phyloP scores from a whole-genome alignment of 495 filamentous ascomycete species.

The Daldinia grandis region DNA sequence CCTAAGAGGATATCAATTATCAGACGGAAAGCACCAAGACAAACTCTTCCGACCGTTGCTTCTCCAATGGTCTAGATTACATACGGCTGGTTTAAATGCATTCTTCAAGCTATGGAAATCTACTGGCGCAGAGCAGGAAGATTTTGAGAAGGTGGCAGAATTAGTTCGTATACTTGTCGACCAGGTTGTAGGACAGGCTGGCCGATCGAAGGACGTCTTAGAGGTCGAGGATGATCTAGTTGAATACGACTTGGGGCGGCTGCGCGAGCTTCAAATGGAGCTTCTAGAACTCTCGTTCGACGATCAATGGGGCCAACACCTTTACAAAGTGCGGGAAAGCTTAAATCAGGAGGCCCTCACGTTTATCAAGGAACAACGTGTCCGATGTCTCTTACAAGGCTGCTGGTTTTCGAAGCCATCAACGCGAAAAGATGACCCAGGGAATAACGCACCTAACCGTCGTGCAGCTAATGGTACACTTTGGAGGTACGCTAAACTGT shows the following conservation, averaged over 20 bases:
- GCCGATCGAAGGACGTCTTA: constrained; percentile 82
- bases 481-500: constrained; percentile 87
- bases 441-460: constrained; percentile 47
- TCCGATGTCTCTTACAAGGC: constrained; percentile 88
- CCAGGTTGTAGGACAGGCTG: constrained; percentile 85
- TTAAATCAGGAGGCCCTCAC: constrained; percentile 90
- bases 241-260: constrained; percentile 77
- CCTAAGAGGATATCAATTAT: constrained; percentile 73
- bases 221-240: constrained; percentile 89
- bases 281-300: constrained; percentile 90
- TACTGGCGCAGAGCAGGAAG: constrained; percentile 80
- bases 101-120: constrained; percentile 94
- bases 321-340: constrained; percentile 90
- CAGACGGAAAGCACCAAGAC: constrained; percentile 86
- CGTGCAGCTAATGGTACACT: constrained; percentile 54
- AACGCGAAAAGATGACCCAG: constrained; percentile 51
- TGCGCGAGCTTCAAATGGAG: constrained; percentile 95
- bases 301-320: constrained; percentile 90
- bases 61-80: constrained; percentile 95
- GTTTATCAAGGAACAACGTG: constrained; percentile 95
- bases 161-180: constrained; percentile 90
- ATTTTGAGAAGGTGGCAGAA: constrained; percentile 92
- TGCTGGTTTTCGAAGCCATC: constrained; percentile 82
- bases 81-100: constrained; percentile 84
- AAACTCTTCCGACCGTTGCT: constrained; percentile 86